These are phyloP conservation scores for Capsicum baccatum DNA, from an alignment of 257 asterid species.

Conservation along the genomic window DNA sequence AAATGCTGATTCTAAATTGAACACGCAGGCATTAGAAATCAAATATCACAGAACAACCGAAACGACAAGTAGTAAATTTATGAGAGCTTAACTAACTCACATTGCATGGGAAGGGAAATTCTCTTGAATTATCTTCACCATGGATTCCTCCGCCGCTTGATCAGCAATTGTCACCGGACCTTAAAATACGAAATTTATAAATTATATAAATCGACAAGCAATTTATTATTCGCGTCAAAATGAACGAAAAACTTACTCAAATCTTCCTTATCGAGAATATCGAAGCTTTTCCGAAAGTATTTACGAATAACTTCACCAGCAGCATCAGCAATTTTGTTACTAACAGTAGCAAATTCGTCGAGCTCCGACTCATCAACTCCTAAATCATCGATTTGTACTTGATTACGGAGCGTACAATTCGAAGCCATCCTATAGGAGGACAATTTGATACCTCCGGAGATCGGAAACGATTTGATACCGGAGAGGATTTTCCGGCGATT, in stretches of 20 bases:
- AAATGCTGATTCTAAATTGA: background rate
- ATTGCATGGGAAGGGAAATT: slow-evolving; percentile 82
- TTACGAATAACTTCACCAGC: slow-evolving; percentile 83
- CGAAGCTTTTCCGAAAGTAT: slow-evolving; percentile 84
- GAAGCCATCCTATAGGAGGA: background rate
- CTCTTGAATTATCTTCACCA: slow-evolving; percentile 76
- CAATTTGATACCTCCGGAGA: slow-evolving; percentile 42
- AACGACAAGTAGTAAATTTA: background rate
- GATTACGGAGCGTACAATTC: slow-evolving; percentile 39
- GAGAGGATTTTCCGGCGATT: background rate
- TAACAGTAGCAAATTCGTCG: slow-evolving; percentile 65
- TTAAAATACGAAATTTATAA: slow-evolving; percentile 10
- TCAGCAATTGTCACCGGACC: slow-evolving; percentile 99
- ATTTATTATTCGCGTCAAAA: background rate
- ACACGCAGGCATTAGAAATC: background rate
- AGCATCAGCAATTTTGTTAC: slow-evolving; percentile 82
- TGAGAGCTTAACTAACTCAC: slow-evolving; percentile 47
- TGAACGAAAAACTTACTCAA: slow-evolving; percentile 55
- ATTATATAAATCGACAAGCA: background rate
- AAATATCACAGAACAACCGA: background rate
- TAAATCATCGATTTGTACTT: slow-evolving; percentile 37
- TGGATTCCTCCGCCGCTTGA: slow-evolving; percentile 89
- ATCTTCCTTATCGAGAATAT: slow-evolving; percentile 76
- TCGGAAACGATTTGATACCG: slow-evolving; percentile 2
- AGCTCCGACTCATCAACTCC: slow-evolving; percentile 53